These are phyloP conservation scores for Teratosphaeriaceae sp. DNA, from an alignment of 2,329 filamentous ascomycete genomes.

Conservation along the genomic window DNA sequence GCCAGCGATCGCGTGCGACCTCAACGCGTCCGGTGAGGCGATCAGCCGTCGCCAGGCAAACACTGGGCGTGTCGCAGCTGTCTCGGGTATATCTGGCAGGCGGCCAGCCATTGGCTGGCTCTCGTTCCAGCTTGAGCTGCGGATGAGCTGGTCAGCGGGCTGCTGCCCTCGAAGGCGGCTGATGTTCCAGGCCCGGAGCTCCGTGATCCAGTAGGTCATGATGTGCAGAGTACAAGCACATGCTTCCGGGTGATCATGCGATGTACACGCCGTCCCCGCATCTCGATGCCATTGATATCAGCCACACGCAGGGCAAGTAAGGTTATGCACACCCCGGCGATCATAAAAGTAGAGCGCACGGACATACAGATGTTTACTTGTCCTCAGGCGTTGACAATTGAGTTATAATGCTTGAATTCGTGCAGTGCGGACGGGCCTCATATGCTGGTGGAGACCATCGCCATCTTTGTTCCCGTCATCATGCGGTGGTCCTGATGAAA, in stretches of 20 bases:
- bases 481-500: neutral
- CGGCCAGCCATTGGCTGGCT: neutral
- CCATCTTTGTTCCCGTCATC: neutral
- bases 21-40: constrained; percentile 1
- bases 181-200: neutral
- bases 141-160: neutral
- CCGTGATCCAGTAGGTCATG: too few species aligned
- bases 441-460: neutral
- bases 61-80: neutral
- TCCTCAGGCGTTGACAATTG: too few species aligned
- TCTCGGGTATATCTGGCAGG: neutral
- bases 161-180: neutral
- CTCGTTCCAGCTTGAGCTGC: neutral
- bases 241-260: too few species aligned
- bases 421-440: too few species aligned
- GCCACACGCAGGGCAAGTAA: neutral
- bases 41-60: neutral
- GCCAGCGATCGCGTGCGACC: neutral
- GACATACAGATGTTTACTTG: too few species aligned
- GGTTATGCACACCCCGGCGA: neutral
- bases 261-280: too few species aligned
- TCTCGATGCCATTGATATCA: neutral
- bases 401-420: too few species aligned
- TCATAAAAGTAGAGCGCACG: neutral
- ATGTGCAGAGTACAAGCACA: too few species aligned